phyloP scores from a whole-genome alignment of 441 rosid genomes.

The Aquilaria agallochum region DNA sequence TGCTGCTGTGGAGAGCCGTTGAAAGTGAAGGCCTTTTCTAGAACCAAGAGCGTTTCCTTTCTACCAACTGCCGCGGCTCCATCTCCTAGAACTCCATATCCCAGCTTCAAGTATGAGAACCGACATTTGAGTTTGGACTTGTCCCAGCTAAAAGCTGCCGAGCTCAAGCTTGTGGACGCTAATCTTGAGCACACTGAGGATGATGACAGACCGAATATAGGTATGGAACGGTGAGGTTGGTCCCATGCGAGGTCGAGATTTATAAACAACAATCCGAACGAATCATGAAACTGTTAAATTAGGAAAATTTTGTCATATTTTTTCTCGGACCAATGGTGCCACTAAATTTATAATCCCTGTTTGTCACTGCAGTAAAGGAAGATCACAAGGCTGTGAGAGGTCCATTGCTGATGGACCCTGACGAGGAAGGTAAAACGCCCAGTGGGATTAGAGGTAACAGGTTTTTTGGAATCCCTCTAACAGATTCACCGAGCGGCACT shows the following conservation, averaged over 20 bases:
- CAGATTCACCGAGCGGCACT: slow-evolving; percentile 50
- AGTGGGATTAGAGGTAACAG: slow-evolving; percentile 51
- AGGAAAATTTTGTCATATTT: not conserved
- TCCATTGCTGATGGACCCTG: slow-evolving; percentile 40
- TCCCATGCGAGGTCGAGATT: slow-evolving; percentile 1
- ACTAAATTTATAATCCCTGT: not conserved
- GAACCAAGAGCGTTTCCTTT: slow-evolving; percentile 22
- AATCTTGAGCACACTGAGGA: slow-evolving; percentile 49
- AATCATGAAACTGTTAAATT: not conserved
- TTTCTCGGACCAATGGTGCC: not conserved
- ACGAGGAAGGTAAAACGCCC: slow-evolving; percentile 59
- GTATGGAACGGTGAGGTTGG: slow-evolving; percentile 32
- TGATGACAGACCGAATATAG: slow-evolving; percentile 28
- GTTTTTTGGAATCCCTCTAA: slow-evolving; percentile 65
- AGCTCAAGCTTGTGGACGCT: slow-evolving; percentile 40
- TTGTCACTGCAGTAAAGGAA: slow-evolving; percentile 29
- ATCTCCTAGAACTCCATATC: slow-evolving; percentile 66
- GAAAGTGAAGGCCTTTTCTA: slow-evolving; percentile 41
- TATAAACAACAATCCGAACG: too few species aligned
- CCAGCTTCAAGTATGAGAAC: slow-evolving; percentile 20
- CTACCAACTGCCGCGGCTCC: slow-evolving; percentile 63
- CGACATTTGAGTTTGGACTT: slow-evolving; percentile 27
- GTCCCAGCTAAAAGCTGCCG: slow-evolving; percentile 33
- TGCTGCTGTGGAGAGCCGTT: slow-evolving; percentile 68
- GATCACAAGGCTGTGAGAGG: slow-evolving; percentile 31